phyloP scores from a whole-genome alignment of 371 early-diverging fungal genomes.

The Haplosporangium sp. region DNA sequence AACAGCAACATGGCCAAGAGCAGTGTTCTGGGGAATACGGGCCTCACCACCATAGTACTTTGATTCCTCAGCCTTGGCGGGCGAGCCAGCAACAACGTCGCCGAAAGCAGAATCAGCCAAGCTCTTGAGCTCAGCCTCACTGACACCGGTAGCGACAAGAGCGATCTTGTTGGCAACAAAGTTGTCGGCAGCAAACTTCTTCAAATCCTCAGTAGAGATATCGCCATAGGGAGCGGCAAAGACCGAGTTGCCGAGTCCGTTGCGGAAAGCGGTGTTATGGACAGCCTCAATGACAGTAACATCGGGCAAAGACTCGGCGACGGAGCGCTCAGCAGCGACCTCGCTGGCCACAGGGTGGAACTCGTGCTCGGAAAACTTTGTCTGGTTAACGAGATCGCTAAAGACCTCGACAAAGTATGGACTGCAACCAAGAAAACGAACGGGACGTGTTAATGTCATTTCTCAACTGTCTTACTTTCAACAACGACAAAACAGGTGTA shows the following conservation, averaged over 20 bases:
- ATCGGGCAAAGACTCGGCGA: constrained; percentile 75
- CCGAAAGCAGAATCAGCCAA: constrained; percentile 61
- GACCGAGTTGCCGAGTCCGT: constrained; percentile 95
- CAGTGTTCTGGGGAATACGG: constrained; percentile 66
- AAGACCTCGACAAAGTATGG: constrained; percentile 90
- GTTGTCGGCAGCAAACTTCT: constrained; percentile 76
- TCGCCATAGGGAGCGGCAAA: constrained; percentile 77
- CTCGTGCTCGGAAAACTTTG: constrained; percentile 90
- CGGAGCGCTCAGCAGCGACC: constrained; percentile 76
- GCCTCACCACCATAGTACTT: constrained; percentile 90
- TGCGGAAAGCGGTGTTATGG: constrained; percentile 93
- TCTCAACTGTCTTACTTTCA: background rate
- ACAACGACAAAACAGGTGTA: no score
- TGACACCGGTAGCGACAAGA: constrained; percentile 89
- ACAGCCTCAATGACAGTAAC: constrained; percentile 80
- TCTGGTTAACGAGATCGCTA: constrained; percentile 79
- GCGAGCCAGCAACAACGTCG: constrained; percentile 59
- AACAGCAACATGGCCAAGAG: constrained; percentile 75
- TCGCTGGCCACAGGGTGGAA: constrained; percentile 78
- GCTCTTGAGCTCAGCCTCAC: constrained; percentile 72
- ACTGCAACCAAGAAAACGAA: constrained; percentile 56
- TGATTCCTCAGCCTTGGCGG: constrained; percentile 58
- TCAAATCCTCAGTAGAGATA: constrained; percentile 71
- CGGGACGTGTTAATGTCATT: background rate
- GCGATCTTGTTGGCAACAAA: constrained; percentile 82